Percentiles rank a stretch among this genome's conserved stretches.
These are phyloP conservation scores for Hortaea werneckii DNA, from an alignment of 2,329 filamentous ascomycete species.

Conservation along the genomic window DNA sequence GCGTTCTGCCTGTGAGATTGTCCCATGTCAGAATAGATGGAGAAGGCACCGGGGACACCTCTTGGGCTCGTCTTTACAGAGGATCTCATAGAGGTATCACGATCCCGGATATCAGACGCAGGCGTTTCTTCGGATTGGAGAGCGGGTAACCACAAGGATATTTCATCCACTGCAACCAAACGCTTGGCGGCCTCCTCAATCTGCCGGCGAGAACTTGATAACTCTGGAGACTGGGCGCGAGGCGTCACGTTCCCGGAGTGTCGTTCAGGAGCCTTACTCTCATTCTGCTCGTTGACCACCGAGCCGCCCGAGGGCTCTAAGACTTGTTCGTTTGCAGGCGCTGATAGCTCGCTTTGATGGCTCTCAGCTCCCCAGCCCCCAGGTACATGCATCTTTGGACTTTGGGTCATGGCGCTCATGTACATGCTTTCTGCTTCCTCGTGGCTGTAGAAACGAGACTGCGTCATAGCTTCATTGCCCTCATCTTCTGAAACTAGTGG, in stretches of 20 bases:
- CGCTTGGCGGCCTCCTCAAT: slow-evolving; percentile 2
- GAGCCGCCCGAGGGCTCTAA: no score
- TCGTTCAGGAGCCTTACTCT: neutral
- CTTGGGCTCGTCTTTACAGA: no score
- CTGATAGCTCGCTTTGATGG: slow-evolving; percentile 11
- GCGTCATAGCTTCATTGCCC: slow-evolving; percentile 20
- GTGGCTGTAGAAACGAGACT: slow-evolving; percentile 63
- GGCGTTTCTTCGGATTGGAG: neutral
- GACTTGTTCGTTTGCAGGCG: neutral
- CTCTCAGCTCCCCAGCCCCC: slow-evolving; percentile 34
- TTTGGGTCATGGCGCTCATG: slow-evolving; percentile 53
- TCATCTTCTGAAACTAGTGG: neutral
- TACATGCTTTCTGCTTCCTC: slow-evolving; percentile 83
- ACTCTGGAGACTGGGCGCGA: slow-evolving; percentile 13
- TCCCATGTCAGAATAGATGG: slow-evolving; percentile 35
- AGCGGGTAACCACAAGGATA: slow-evolving; percentile 29
- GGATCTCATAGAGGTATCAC: no score
- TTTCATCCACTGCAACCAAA: slow-evolving; percentile 22
- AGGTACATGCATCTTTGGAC: slow-evolving; percentile 24
- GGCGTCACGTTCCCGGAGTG: slow-evolving; percentile 19
- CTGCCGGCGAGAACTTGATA: neutral
- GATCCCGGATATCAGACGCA: no score
- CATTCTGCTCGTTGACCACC: neutral
- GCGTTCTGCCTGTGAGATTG: slow-evolving; percentile 19
- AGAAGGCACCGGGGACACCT: slow-evolving; percentile 36